Percentiles rank a stretch among this genome's conserved stretches.
These are phyloP conservation scores for Xeromyces bisporus DNA, from an alignment of 495 filamentous ascomycete species.

Conservation along the genomic window DNA sequence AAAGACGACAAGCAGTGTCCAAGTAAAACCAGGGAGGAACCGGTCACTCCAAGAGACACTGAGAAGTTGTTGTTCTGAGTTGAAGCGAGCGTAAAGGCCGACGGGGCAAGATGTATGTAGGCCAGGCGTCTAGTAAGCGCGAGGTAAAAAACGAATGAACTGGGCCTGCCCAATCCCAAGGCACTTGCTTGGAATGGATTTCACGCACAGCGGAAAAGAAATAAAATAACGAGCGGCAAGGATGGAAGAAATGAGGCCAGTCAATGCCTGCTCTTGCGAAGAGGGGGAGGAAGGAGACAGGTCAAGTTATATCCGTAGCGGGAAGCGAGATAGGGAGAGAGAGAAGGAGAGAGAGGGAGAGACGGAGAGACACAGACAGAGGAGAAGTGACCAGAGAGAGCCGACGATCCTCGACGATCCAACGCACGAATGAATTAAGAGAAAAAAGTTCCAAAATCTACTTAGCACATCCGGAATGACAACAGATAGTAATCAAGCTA, in stretches of 20 bases:
- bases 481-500: too few relatives aligned
- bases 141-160: slow-evolving; percentile 15
- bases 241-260: too few relatives aligned
- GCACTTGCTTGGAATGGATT: slow-evolving; percentile 17
- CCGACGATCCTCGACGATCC: too few relatives aligned
- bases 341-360: slow-evolving; percentile 4
- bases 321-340: too few relatives aligned
- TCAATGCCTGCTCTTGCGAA: too few relatives aligned
- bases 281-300: too few relatives aligned
- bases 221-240: too few relatives aligned
- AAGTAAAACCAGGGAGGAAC: slow-evolving; percentile 18
- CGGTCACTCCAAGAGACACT: slow-evolving; percentile 15
- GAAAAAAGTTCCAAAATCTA: too few relatives aligned
- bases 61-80: background rate
- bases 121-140: slow-evolving; percentile 9
- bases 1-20: slow-evolving; percentile 2
- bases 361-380: slow-evolving; percentile 1
- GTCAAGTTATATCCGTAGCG: too few relatives aligned
- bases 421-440: too few relatives aligned
- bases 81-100: background rate
- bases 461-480: too few relatives aligned
- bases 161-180: slow-evolving; percentile 27
- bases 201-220: slow-evolving; percentile 24
- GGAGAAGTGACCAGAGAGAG: slow-evolving; percentile 1
- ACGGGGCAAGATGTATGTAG: slow-evolving; percentile 1